Conservation (phyloP, 345 rosid species). For the Populus euphratica region DNA sequence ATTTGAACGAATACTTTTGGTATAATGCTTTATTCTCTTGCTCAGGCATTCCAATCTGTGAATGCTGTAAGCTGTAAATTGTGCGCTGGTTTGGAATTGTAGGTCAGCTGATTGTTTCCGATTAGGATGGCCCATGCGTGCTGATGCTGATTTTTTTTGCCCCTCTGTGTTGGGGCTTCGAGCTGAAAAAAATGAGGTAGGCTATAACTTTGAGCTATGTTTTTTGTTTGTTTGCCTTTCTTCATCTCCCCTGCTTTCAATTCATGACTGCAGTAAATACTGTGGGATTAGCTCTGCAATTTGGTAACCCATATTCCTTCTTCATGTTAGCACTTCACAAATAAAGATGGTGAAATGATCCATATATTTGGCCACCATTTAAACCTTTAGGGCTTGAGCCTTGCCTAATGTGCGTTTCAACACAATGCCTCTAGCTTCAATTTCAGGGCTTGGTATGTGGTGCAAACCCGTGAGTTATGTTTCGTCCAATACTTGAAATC, state of each 20-base stretch:
- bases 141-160: conserved; percentile 86
- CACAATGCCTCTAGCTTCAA: not conserved
- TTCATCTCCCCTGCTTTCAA: not conserved
- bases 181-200: conserved; percentile 63
- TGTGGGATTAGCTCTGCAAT: not conserved
- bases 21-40: conserved; percentile 12
- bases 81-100: conserved; percentile 5
- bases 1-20: conserved; percentile 97
- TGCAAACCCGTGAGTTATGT: not conserved
- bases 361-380: not conserved
- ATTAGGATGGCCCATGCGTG: conserved; percentile 98
- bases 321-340: not conserved
- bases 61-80: not conserved
- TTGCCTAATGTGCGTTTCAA: not conserved
- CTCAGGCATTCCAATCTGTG: not conserved
- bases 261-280: not conserved
- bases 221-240: not conserved
- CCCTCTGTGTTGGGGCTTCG: conserved; percentile 27
- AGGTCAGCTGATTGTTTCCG: conserved; percentile 98
- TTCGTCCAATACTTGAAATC: not conserved
- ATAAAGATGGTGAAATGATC: not conserved
- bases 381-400: not conserved
- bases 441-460: not conserved
- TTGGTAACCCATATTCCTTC: not conserved
- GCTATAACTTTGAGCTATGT: not conserved